phyloP scores from a whole-genome alignment of 306 rosid genomes.

The Elaeagnus macrophylla region DNA sequence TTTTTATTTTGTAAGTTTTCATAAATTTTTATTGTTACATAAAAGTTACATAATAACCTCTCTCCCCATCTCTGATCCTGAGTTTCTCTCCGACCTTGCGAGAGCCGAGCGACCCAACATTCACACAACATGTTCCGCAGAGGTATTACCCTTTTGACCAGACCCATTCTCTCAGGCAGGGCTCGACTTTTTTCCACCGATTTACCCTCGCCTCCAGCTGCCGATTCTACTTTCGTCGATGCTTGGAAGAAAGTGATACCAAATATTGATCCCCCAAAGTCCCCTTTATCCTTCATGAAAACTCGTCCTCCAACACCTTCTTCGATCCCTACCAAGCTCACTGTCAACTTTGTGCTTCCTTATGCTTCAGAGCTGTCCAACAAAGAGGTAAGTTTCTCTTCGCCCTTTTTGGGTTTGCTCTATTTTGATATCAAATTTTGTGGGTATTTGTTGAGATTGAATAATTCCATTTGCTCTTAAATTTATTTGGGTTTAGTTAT shows the following conservation, averaged over 20 bases:
- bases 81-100: conserved; percentile 80
- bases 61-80: not conserved
- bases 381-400: conserved; percentile 54
- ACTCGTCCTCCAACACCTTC: conserved; percentile 68
- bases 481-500: not conserved
- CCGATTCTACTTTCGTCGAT: conserved; percentile 34
- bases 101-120: conserved; percentile 68
- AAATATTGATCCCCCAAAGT: conserved; percentile 60
- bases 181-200: conserved; percentile 57
- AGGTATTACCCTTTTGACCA: conserved; percentile 27
- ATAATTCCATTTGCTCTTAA: not conserved
- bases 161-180: conserved; percentile 13
- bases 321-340: conserved; percentile 72
- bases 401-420: not conserved
- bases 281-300: conserved; percentile 58
- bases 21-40: too few relatives aligned
- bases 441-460: not conserved
- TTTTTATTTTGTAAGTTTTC: too few relatives aligned
- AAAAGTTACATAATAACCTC: too few relatives aligned
- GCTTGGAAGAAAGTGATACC: conserved; percentile 75
- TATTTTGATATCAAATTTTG: not conserved
- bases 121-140: conserved; percentile 62
- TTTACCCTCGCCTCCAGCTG: conserved; percentile 26
- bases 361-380: conserved; percentile 68
- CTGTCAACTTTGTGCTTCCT: conserved; percentile 88